These are phyloP conservation scores for Penicillium robsamsonii DNA, from an alignment of 495 filamentous ascomycete genomes.

Conservation along the genomic window DNA sequence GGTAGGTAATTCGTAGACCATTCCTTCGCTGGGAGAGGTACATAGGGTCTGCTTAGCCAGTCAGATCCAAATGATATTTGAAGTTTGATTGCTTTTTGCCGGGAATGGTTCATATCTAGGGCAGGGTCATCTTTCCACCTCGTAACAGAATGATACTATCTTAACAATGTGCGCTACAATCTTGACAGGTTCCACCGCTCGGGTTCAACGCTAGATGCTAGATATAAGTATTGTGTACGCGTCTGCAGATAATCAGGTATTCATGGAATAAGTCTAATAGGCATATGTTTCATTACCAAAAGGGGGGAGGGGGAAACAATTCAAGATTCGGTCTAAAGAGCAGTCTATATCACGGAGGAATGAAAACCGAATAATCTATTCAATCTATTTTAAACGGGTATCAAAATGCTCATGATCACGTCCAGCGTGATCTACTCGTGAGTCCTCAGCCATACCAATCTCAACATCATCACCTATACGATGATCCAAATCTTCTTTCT, in stretches of 20 bases:
- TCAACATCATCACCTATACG: slow-evolving; percentile 3
- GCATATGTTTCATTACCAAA: not conserved
- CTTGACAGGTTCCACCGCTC: not conserved
- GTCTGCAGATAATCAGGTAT: not conserved
- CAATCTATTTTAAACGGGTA: slow-evolving; percentile 1
- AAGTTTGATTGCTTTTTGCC: not conserved
- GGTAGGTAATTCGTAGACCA: too few relatives aligned
- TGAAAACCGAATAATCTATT: not conserved
- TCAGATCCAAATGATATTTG: not conserved
- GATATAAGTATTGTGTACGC: too few relatives aligned
- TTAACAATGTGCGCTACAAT: not conserved
- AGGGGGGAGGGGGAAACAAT: not conserved
- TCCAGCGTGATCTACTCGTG: slow-evolving; percentile 1
- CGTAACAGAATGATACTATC: not conserved
- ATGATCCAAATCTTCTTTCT: slow-evolving; percentile 25
- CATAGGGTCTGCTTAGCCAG: too few relatives aligned
- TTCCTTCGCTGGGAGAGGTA: too few relatives aligned
- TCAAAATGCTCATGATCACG: slow-evolving; percentile 10
- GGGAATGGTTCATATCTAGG: not conserved
- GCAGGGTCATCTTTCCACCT: not conserved
- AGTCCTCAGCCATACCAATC: slow-evolving; percentile 13
- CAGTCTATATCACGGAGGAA: not conserved
- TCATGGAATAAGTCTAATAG: not conserved
- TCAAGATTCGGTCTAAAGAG: not conserved
- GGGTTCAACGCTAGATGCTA: too few relatives aligned